Evolutionary conservation across 352 stramenopile species (phyloP), one percentile per base, ranked within the genome.

Genomic region (Halophytophthora polymorphica): DNA sequence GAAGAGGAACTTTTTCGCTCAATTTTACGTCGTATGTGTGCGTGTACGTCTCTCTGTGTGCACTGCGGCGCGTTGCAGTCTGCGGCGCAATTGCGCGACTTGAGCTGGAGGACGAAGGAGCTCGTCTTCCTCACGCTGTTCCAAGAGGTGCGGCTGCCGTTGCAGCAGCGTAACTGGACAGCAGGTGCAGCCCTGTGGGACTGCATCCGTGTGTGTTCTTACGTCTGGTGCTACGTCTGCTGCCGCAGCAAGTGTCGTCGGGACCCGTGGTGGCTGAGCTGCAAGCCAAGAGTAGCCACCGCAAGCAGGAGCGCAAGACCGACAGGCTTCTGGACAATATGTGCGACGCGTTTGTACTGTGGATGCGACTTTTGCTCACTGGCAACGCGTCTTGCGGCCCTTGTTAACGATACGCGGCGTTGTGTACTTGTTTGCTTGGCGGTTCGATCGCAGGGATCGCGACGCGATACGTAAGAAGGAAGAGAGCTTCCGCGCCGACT

Each of bases 51-150:
- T 38, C 13, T 45, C 4, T 37, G 6, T 39, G 22, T 33, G 1
- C 46, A 8, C 6, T 12, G 12, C 12, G n/a, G 23, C 40, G 15
- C 21, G 17, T n/a, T 45, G 31, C 22, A 82, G 70, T 72, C 72
- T 29, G 19, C 53, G 23, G 56, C 58, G 29, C 76, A 87, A 56
- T 38, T 80, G 46, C 60, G 58, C 21, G 72, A 83, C 21, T 50
- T 86, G 45, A 34, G 58, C 34, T 86, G 71, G 72, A 64, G 76
- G 38, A 71, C 64, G 2, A 75, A 69, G 40, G 75, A 86, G 47
- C 47, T 59, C 10, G 52, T 73, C 35, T 40, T 86, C 6, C 46
- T 83, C 11, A 61, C 67, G 10, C 68, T 86, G 11, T 78, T 86
- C 41, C 59, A 67, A 36, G 64, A 83, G 74, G 74, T 81, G 8